Evolutionary conservation across 78 protist genomes (phyloP).

Genomic region (Dictyostelium firmibasis): DNA sequence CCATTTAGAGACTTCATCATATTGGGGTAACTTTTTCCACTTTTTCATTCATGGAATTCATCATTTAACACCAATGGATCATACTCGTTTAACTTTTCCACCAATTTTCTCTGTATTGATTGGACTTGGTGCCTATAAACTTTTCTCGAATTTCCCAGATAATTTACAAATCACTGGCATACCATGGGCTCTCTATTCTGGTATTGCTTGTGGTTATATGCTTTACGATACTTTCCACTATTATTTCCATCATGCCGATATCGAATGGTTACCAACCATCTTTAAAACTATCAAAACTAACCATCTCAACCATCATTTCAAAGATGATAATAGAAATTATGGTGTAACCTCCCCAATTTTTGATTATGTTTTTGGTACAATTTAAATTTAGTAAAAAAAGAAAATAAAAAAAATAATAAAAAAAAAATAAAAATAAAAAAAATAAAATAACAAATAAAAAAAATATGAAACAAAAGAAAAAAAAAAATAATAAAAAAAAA

Average conservation of each 20-base stretch:
- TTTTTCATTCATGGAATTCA: constrained; percentile 92
- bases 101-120: constrained; percentile 61
- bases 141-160: constrained; percentile 24
- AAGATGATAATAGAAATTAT: constrained; percentile 69
- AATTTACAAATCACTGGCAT: constrained; percentile 7
- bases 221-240: constrained; percentile 78
- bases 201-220: constrained; percentile 76
- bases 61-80: constrained; percentile 90
- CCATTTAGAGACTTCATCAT: constrained; percentile 70
- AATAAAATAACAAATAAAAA: background rate
- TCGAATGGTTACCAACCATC: constrained; percentile 31
- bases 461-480: background rate
- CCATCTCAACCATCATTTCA: constrained; percentile 79
- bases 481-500: background rate
- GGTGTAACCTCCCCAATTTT: constrained; percentile 80
- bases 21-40: constrained; percentile 84
- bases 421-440: background rate
- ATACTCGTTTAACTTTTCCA: constrained; percentile 85
- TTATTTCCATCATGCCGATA: constrained; percentile 81
- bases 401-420: background rate
- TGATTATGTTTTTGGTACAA: constrained; percentile 73
- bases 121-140: constrained; percentile 43
- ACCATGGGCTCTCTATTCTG: constrained; percentile 62
- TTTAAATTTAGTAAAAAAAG: background rate
- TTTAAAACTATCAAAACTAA: constrained; percentile 55